Percentiles rank a stretch among this genome's conserved stretches.
Conservation (phyloP, 805 yeast genomes). For the Lachancea kluyveri region DNA sequence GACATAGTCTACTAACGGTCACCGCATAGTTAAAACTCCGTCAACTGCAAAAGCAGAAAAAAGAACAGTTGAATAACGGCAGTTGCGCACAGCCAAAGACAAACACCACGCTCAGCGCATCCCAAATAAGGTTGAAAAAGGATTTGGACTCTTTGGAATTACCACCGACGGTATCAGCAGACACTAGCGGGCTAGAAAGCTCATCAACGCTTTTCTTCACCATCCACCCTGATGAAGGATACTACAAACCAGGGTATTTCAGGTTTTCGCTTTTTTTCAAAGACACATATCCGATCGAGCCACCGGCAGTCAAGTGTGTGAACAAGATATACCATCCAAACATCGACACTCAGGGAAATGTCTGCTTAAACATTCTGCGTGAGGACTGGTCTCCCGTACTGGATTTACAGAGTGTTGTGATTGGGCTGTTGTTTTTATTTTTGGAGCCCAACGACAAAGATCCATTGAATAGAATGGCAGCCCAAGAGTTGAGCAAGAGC, state of each 20-base stretch:
- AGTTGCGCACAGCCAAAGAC: neutral
- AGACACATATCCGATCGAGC: conserved; percentile 81
- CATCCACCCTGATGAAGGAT: conserved; percentile 27
- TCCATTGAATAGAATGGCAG: conserved; percentile 90
- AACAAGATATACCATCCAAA: conserved; percentile 87
- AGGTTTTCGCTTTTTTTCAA: conserved; percentile 59
- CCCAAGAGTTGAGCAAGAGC: conserved; percentile 45
- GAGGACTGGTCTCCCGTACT: conserved; percentile 97
- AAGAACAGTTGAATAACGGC: conserved; percentile 1
- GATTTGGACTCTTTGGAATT: conserved; percentile 23
- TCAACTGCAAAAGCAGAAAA: conserved; percentile 7
- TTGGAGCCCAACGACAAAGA: conserved; percentile 89
- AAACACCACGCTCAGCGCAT: conserved; percentile 9
- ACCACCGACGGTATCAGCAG: conserved; percentile 18
- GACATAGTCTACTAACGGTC: no score
- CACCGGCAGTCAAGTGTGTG: conserved; percentile 75
- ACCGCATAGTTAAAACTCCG: conserved; percentile 9
- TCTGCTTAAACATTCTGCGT: conserved; percentile 83
- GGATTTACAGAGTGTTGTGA: conserved; percentile 70
- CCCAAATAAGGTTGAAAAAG: conserved; percentile 20
- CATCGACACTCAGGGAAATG: conserved; percentile 83
- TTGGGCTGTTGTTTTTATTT: conserved; percentile 81
- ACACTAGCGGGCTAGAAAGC: conserved; percentile 4
- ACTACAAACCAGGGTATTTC: conserved; percentile 32
- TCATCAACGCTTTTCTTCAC: conserved; percentile 15